Base-by-base conservation (phyloP, 768 basidiomycete species). In the Tulasnella sp. region DNA sequence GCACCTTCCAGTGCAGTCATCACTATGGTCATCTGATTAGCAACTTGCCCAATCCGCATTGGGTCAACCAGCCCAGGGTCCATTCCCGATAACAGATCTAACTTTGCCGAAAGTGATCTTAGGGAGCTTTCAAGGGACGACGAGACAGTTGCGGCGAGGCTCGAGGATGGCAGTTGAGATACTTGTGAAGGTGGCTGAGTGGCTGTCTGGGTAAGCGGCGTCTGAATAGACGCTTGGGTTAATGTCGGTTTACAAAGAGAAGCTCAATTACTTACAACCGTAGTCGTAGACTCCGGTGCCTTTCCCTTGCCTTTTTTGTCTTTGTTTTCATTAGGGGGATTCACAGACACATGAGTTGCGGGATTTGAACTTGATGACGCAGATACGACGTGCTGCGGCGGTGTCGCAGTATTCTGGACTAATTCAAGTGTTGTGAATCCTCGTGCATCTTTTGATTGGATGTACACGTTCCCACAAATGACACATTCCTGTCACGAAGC, bases 401-500 rank as follows among this genome's bases (percentile, higher is more conserved):
- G n/a, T n/a, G n/a, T n/a, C n/a, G n/a, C n/a, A 15, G 49, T 25
- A 20, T 37, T 13, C 39, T 43, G 24, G 7, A 45, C 27, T 10
- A 31, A 29, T 33, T 51, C 25, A 20, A 51, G 31, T 12, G 39
- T 31, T 28, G 41, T 42, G 25, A 44, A 42, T 34, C 54, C 43
- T 20, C 42, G 32, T 13, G 37, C 9, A 45, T 43, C 51, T n/a
- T 24, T 29, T 20, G 13, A 74, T 12, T 71, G 69, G 25, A 73
- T 55, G 64, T 83, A 87, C 16, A 76, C 65, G n/a, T 67, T 69
- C 33, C 72, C 72, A 62, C 85, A 88, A 52, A 83, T 70, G 24
- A 88, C 84, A 58, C 85, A 88, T 69, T 85, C 82, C 85, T 86
- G 54, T 43, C 25, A 37, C 39, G 27, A 42, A 32, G 34, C 8